Evolutionary conservation across 306 rosid species (phyloP).

Genomic region (Astragalus membranaceus): DNA sequence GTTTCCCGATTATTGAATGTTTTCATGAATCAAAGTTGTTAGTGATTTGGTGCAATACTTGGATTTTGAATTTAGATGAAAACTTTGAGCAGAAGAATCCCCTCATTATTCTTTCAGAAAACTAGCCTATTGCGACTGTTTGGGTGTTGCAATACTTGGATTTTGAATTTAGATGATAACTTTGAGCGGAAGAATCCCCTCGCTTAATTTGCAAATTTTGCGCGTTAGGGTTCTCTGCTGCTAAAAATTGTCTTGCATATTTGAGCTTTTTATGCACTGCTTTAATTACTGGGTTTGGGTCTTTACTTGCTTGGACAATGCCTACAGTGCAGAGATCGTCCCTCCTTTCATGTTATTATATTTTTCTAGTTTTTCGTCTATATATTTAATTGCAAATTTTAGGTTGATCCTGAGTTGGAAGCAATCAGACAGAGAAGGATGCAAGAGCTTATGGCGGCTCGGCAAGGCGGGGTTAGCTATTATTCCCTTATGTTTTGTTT

Average conservation of each 20-base stretch:
- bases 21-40: background rate
- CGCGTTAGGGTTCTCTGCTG: background rate
- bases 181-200: background rate
- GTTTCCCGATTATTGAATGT: background rate
- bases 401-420: slow-evolving; percentile 97
- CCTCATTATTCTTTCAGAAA: no score
- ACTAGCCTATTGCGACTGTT: no score
- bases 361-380: background rate
- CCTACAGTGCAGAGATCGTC: background rate
- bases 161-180: no score
- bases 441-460: slow-evolving; percentile 99
- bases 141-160: no score
- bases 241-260: background rate
- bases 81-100: no score
- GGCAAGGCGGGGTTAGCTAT: slow-evolving; percentile 56
- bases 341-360: background rate
- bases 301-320: background rate
- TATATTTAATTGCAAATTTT: slow-evolving; percentile 9
- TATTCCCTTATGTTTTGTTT: background rate
- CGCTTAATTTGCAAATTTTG: background rate
- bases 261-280: background rate
- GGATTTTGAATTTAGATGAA: background rate
- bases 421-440: slow-evolving; percentile 96
- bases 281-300: background rate
- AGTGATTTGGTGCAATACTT: background rate